Percentiles rank a stretch among this genome's conserved stretches.
Evolutionary conservation across 768 basidiomycete species (phyloP).

Genomic region (Floccularia luteovirens): DNA sequence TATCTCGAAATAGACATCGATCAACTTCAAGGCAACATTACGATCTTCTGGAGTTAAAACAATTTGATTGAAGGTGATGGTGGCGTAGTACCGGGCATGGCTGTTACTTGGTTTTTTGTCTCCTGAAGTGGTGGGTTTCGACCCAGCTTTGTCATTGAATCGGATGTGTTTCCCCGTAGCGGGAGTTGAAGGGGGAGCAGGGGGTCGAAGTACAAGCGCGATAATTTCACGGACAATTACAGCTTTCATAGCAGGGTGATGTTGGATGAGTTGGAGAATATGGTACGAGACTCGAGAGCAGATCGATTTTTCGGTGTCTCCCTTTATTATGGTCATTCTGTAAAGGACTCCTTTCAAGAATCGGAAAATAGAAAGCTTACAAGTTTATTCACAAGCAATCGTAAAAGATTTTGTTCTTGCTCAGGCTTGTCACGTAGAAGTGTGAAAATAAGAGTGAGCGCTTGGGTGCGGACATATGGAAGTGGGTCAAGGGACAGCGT

Average conservation of each 20-base stretch:
- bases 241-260: conserved; percentile 88
- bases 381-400: conserved; percentile 90
- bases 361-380: conserved; percentile 30
- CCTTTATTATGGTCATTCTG: conserved; percentile 32
- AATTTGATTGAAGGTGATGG: conserved; percentile 93
- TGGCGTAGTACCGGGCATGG: conserved; percentile 86
- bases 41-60: conserved; percentile 63
- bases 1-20: conserved; percentile 91
- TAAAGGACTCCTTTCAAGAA: background rate
- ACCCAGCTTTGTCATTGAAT: conserved; percentile 35
- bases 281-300: conserved; percentile 89
- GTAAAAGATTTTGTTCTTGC: conserved; percentile 94
- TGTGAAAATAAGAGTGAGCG: conserved; percentile 67
- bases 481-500: conserved; percentile 78
- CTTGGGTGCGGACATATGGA: conserved; percentile 81
- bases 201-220: conserved; percentile 66
- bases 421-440: conserved; percentile 88
- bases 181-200: conserved; percentile 25
- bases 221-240: conserved; percentile 86
- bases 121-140: conserved; percentile 17
- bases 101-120: conserved; percentile 42
- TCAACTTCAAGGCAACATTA: conserved; percentile 67
- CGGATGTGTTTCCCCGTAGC: conserved; percentile 39
- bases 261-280: conserved; percentile 81
- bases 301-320: conserved; percentile 82